phyloP scores from a whole-genome alignment of 495 filamentous ascomycete species.

The Neurospora cerealis region DNA sequence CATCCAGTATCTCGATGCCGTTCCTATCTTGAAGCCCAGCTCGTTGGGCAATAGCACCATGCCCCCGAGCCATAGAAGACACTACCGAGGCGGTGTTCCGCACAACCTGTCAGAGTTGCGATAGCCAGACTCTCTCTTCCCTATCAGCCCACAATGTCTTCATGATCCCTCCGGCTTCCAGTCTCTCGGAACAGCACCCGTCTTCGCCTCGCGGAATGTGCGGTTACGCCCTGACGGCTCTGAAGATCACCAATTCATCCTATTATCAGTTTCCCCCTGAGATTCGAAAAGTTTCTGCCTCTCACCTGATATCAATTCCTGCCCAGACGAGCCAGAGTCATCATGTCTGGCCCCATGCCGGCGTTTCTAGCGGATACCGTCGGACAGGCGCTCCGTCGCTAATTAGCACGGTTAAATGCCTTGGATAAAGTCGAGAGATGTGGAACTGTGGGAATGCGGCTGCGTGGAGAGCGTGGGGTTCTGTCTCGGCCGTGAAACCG shows the following conservation, averaged over 20 bases:
- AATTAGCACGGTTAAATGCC: conserved; percentile 30
- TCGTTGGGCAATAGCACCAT: not conserved
- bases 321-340: not conserved
- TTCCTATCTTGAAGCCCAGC: not conserved
- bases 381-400: conserved; percentile 7
- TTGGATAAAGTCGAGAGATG: conserved; percentile 16
- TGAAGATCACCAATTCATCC: not conserved
- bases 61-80: not conserved
- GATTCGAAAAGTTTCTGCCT: conserved; percentile 15
- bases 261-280: not conserved
- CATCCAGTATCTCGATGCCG: no score
- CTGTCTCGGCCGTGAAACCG: not conserved
- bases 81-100: not conserved
- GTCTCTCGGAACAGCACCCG: not conserved
- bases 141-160: conserved; percentile 9
- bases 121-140: not conserved
- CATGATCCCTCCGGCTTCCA: not conserved
- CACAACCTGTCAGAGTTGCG: no score
- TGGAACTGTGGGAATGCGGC: not conserved
- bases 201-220: not conserved
- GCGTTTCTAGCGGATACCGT: conserved; percentile 15
- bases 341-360: conserved; percentile 4
- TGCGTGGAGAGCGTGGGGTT: conserved; percentile 8
- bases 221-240: not conserved
- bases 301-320: conserved; percentile 22